Conservation (phyloP, 208 protist species). For the Herpetomonas tarakana region DNA sequence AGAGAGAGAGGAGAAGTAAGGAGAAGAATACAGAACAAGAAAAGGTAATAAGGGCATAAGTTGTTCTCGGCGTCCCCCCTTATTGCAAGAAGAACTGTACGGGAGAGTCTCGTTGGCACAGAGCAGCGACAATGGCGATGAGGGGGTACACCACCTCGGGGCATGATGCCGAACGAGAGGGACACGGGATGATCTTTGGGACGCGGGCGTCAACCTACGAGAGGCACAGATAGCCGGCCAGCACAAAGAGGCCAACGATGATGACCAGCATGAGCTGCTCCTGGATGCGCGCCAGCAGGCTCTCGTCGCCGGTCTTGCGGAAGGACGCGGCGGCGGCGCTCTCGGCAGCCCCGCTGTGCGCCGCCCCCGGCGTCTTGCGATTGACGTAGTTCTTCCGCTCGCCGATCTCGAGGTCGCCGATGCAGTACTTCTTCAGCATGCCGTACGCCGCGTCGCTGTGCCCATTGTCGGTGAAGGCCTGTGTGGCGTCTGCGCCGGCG, state of each 20-base stretch:
- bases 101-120: too few relatives aligned
- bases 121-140: too few relatives aligned
- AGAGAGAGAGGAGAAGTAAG: too few relatives aligned
- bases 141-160: too few relatives aligned
- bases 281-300: constrained; percentile 44
- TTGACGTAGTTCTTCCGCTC: constrained; percentile 25
- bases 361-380: constrained; percentile 13
- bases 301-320: constrained; percentile 21
- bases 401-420: constrained; percentile 44
- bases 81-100: too few relatives aligned
- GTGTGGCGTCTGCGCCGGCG: constrained; percentile 61
- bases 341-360: background rate
- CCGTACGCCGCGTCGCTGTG: constrained; percentile 52
- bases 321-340: constrained; percentile 1
- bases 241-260: constrained; percentile 30
- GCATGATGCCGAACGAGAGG: too few relatives aligned
- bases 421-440: constrained; percentile 54
- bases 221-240: constrained; percentile 43
- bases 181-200: too few relatives aligned
- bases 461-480: constrained; percentile 65
- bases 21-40: too few relatives aligned
- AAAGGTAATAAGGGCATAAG: too few relatives aligned
- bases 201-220: constrained; percentile 25
- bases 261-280: constrained; percentile 47
- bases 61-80: too few relatives aligned